Conservation (phyloP, 1,284 basidiomycete genomes). For the Wolfiporia cocos region DNA sequence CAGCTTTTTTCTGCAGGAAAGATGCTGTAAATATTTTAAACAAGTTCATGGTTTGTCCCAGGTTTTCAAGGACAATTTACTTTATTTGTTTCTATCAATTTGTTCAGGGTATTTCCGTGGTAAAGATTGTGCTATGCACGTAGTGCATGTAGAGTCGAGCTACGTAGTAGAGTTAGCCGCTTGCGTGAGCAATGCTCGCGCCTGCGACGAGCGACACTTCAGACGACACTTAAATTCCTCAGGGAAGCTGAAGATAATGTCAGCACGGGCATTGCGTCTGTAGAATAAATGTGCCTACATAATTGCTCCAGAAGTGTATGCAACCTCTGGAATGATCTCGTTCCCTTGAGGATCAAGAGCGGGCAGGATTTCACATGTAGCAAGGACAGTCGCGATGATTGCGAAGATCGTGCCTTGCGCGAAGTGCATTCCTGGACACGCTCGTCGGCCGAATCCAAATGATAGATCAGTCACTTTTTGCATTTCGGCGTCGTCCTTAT, state of each 20-base stretch:
- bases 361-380: not conserved
- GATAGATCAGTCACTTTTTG: constrained; percentile 14
- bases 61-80: too few relatives aligned
- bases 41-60: too few relatives aligned
- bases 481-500: constrained; percentile 13
- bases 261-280: not conserved
- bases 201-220: not conserved
- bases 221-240: not conserved
- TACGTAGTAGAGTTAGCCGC: too few relatives aligned
- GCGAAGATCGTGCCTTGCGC: constrained; percentile 6
- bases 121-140: too few relatives aligned
- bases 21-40: too few relatives aligned
- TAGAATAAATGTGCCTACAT: not conserved
- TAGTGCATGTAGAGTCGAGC: too few relatives aligned
- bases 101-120: too few relatives aligned
- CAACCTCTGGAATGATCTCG: not conserved
- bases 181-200: not conserved
- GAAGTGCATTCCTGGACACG: constrained; percentile 6
- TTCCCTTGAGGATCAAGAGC: not conserved
- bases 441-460: constrained; percentile 25
- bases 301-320: not conserved
- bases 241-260: not conserved
- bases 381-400: constrained; percentile 2
- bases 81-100: too few relatives aligned
- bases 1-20: too few relatives aligned